Evolutionary conservation across 148 eudicot species (phyloP).

Genomic region (Vaccinium corymbosum): DNA sequence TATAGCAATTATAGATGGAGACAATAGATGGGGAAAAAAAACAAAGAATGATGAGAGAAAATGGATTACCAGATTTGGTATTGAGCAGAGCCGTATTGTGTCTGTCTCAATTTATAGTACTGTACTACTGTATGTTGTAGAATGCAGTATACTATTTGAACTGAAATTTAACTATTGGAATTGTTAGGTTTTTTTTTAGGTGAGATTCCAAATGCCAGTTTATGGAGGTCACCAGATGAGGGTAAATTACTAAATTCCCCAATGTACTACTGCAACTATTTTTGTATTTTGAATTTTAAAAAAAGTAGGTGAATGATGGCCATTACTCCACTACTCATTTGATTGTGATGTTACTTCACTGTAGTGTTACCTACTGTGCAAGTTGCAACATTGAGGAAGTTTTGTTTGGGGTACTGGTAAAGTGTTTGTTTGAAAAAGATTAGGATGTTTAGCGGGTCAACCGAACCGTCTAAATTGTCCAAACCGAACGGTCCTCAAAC

Average conservation of each 20-base stretch:
- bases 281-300: neutral
- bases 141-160: neutral
- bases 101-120: too few relatives aligned
- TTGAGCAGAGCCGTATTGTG: neutral
- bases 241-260: neutral
- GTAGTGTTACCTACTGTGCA: neutral
- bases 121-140: neutral
- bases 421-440: too few relatives aligned
- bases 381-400: neutral
- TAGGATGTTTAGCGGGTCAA: too few relatives aligned
- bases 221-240: neutral
- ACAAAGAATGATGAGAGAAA: too few relatives aligned
- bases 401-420: neutral
- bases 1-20: too few relatives aligned
- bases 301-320: neutral
- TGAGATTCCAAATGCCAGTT: neutral
- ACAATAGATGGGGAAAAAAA: too few relatives aligned
- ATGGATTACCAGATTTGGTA: neutral
- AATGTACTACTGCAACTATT: too few relatives aligned
- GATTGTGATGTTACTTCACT: neutral
- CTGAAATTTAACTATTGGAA: neutral
- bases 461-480: too few relatives aligned
- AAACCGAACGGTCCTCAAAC: too few relatives aligned
- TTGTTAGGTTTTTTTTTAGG: neutral
- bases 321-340: neutral